Base-by-base conservation (phyloP, 2,329 filamentous ascomycete genomes). In the Microcera coccophila region DNA sequence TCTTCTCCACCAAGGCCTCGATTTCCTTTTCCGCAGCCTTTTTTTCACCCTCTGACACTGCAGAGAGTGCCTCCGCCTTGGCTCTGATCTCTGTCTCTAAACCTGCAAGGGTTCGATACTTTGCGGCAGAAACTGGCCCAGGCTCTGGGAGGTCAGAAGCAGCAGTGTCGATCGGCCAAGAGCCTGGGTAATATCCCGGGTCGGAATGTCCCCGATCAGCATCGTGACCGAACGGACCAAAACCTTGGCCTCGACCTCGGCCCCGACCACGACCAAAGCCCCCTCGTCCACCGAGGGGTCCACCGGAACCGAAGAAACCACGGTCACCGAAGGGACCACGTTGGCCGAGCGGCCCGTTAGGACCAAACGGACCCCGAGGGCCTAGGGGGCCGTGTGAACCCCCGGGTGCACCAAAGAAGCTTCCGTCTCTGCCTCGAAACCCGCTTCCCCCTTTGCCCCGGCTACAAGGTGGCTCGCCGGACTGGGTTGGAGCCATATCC, bases 1-100 rank as follows among this genome's bases (percentile, higher is more conserved):
- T 52, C 36, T 62, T 61, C 11, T 50, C 47, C 32, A 64, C 64
- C 41, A 78, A 52, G 22, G 56, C 59, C 42, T 69, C 63, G 31
- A 74, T 57, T 49, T 69, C 65, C 44, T 51, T 59, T 39, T 66
- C 64, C 26, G 57, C 29, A 5, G 52, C 59, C 5, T 39, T 37
- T 33, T 49, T 53, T 24, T 55, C 50, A 10, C 39, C 45, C 12
- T 52, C 48, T 1, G 64, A 51, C n/a, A 55, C 42, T 17, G 60
- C 42, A 15, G 48, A 41, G 7, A 64, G 48, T 34, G 62, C 58
- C 1, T 47, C 47, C 32, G 61, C 53, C 48, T 65, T 66, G 3
- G 47, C 50, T 12, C 48, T 58, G 8, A 71, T 58, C 26, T 63
- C 54, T 20, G 52, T 54, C 42, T 68, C 65, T 3, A 72, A 53